Conservation (phyloP, 768 basidiomycete genomes). For the Sarcodon aspratus region DNA sequence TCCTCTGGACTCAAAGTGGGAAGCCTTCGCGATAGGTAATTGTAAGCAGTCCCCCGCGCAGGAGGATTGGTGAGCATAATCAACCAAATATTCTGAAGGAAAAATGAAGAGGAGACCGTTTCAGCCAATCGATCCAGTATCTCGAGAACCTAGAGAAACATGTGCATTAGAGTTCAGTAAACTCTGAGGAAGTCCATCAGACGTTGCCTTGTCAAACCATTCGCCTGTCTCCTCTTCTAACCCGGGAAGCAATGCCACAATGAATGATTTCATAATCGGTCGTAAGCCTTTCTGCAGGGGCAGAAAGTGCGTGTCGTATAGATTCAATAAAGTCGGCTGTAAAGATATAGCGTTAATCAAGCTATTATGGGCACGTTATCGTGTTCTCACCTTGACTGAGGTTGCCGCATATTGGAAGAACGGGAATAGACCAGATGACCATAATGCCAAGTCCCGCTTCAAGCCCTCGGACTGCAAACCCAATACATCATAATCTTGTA, state of each 20-base stretch:
- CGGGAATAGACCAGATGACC: conserved; percentile 94
- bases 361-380: background rate
- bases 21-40: conserved; percentile 74
- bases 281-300: conserved; percentile 74
- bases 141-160: conserved; percentile 47
- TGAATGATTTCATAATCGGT: conserved; percentile 89
- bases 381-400: conserved; percentile 69
- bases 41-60: conserved; percentile 77
- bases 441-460: conserved; percentile 74
- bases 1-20: conserved; percentile 61
- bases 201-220: conserved; percentile 78
- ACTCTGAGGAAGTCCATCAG: background rate
- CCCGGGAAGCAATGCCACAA: conserved; percentile 87
- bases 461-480: conserved; percentile 68
- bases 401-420: conserved; percentile 99
- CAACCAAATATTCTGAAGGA: conserved; percentile 93
- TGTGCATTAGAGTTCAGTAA: background rate
- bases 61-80: conserved; percentile 84
- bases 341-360: background rate
- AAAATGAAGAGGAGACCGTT: conserved; percentile 79
- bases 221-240: conserved; percentile 97
- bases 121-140: conserved; percentile 76
- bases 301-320: conserved; percentile 90
- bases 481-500: background rate
- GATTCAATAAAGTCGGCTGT: conserved; percentile 76